Evolutionary conservation across 78 protist species (phyloP), one percentile per base, ranked within the genome.

Genomic region (Emiliania huxleyi): DNA sequence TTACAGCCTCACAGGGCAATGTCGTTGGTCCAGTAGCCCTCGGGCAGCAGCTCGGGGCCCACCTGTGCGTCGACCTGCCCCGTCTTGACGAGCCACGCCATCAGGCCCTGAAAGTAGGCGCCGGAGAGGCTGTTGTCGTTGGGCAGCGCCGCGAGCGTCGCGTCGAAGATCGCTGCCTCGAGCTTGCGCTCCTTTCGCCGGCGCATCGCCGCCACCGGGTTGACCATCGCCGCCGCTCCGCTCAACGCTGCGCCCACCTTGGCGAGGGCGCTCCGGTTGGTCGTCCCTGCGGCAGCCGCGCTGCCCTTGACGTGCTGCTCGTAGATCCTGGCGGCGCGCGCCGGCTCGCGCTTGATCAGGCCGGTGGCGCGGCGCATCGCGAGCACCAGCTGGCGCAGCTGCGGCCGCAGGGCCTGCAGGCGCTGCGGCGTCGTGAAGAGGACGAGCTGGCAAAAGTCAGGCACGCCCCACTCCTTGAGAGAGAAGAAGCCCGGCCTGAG

Each of bases 391-490:
- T 29, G 8, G 11, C 89, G 89, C 29, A 83, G 52, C 40, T 40
- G 48, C 15, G 46, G 56, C 52, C 40, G 33, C 46, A 40, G 22
- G n/a, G 35, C 89, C 6, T 12, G 49, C 48, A 83, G 40, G 42
- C 89, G 89, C 55, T 83, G 33, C 46, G 29, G 89, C 52, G 89
- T 83, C 29, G 89, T 83, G 69, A 83, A 45, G 52, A 83, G 89
- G 56, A 83, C 89, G 35, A 83, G 42, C 52, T 83, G 89, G 89
- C 89, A 83, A 45, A 83, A 83, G 52, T 83, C 89, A 22, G 89
- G 89, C 23, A 83, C 89, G 52, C 89, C 89, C 89, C 89, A 83
- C 12, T 83, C 89, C 89, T 83, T 83, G 40, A 83, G 52, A 5
- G 89, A 83, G 89, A 83, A 83, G 89, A 83, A 83, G 43, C n/a